Percentiles rank a stretch among this genome's conserved stretches.
Conservation (phyloP, 331 rosid genomes). For the Telfairia occidentalis region DNA sequence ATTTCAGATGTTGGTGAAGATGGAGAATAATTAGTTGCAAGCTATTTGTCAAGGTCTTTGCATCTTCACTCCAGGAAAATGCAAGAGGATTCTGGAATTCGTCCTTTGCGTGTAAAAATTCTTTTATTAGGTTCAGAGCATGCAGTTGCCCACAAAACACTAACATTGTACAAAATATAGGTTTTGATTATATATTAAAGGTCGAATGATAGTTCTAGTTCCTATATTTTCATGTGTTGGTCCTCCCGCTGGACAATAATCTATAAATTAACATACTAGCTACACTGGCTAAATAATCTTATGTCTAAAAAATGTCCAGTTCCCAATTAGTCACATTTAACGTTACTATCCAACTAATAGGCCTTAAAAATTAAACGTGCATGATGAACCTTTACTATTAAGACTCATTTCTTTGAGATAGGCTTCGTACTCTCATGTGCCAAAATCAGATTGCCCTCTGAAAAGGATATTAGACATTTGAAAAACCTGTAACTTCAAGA, state of each 20-base stretch:
- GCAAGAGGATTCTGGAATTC: not conserved
- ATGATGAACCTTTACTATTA: not conserved
- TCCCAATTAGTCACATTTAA: too few relatives aligned
- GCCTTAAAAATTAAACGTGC: not conserved
- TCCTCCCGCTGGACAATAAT: not conserved
- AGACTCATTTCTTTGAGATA: not conserved
- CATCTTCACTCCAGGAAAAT: not conserved
- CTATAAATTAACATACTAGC: too few relatives aligned
- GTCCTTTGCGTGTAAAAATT: not conserved
- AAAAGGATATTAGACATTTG: not conserved
- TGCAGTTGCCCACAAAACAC: not conserved
- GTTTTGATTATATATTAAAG: not conserved
- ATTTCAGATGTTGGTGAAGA: conserved; percentile 56
- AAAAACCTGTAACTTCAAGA: not conserved
- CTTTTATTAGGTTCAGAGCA: not conserved
- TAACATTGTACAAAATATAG: not conserved
- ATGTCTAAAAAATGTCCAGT: too few relatives aligned
- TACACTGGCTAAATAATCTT: too few relatives aligned
- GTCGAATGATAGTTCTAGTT: not conserved
- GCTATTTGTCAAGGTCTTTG: not conserved
- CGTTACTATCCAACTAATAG: not conserved
- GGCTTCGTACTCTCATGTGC: not conserved
- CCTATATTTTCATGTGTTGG: not conserved
- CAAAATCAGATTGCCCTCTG: not conserved
- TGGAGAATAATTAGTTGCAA: conserved; percentile 20